A percentile compares a stretch with the other conserved stretches of the same genome.
Evolutionary conservation across 345 rosid genomes (phyloP).

Genomic region (Stellera chamaejasme): DNA sequence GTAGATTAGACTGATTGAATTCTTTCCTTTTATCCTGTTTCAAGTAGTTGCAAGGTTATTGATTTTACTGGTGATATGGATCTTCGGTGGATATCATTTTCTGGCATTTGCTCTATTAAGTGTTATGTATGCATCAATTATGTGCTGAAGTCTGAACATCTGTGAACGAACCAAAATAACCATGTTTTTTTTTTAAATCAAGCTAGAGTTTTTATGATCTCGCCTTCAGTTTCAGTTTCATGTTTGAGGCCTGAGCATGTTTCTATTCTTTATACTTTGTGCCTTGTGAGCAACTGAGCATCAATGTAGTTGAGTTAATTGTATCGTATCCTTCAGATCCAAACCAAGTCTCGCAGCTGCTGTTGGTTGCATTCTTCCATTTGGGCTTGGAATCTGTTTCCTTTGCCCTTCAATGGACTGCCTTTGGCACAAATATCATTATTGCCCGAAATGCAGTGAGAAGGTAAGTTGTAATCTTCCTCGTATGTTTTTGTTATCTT

Average conservation of each 20-base stretch:
- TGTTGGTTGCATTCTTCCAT: slow-evolving; percentile 94
- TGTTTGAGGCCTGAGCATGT: too few species aligned
- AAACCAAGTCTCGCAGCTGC: slow-evolving; percentile 85
- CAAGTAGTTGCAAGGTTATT: too few species aligned
- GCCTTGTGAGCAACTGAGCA: slow-evolving; percentile 3
- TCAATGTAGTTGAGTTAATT: background rate
- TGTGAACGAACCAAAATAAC: too few species aligned
- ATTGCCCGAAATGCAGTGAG: slow-evolving; percentile 72
- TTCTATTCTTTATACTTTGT: background rate
- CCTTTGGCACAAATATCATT: slow-evolving; percentile 95
- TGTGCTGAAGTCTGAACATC: too few species aligned
- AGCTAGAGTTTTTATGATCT: too few species aligned
- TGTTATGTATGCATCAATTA: background rate
- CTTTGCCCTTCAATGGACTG: slow-evolving; percentile 95
- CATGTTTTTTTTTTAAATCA: too few species aligned
- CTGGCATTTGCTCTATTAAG: background rate
- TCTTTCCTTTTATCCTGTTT: background rate
- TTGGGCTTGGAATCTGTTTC: slow-evolving; percentile 86
- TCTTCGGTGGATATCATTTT: too few species aligned
- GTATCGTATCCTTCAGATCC: slow-evolving; percentile 38
- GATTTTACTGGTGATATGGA: too few species aligned
- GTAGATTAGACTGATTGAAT: background rate
- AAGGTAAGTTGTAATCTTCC: slow-evolving; percentile 30
- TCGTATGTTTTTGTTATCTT: background rate
- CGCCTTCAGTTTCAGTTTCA: too few species aligned